Conservation (phyloP, 345 rosid species). For the Adansonia digitata region DNA sequence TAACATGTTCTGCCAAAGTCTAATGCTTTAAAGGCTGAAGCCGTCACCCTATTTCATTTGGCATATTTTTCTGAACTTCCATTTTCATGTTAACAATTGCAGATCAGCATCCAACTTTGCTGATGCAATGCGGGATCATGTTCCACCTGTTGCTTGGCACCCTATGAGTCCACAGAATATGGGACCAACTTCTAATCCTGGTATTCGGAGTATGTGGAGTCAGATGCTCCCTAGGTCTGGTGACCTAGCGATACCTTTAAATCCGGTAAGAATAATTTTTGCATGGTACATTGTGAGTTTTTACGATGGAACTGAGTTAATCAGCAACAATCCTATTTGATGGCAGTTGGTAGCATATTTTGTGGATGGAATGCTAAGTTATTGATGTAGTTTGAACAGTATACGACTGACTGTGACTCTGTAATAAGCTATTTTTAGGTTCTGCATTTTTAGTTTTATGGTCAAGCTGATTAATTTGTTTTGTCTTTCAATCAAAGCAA, state of each 20-base stretch:
- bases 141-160: constrained; percentile 57
- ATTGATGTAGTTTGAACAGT: neutral
- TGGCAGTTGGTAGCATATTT: neutral
- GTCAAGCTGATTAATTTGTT: neutral
- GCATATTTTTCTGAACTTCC: neutral
- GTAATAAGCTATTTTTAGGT: neutral
- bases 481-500: neutral
- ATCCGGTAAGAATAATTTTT: constrained; percentile 55
- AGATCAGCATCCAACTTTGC: constrained; percentile 56
- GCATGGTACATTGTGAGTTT: neutral
- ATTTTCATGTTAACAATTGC: constrained; percentile 17
- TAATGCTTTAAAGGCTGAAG: neutral
- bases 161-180: constrained; percentile 52
- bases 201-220: constrained; percentile 44
- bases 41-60: neutral
- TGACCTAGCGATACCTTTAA: constrained; percentile 47
- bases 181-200: constrained; percentile 51
- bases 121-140: constrained; percentile 42
- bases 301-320: neutral
- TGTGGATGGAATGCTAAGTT: neutral
- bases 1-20: no score
- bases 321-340: neutral
- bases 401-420: neutral
- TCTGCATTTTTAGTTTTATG: neutral
- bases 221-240: constrained; percentile 55